Conservation (phyloP, 352 stramenopile genomes). For the Pythium rhizo-oryzae region DNA sequence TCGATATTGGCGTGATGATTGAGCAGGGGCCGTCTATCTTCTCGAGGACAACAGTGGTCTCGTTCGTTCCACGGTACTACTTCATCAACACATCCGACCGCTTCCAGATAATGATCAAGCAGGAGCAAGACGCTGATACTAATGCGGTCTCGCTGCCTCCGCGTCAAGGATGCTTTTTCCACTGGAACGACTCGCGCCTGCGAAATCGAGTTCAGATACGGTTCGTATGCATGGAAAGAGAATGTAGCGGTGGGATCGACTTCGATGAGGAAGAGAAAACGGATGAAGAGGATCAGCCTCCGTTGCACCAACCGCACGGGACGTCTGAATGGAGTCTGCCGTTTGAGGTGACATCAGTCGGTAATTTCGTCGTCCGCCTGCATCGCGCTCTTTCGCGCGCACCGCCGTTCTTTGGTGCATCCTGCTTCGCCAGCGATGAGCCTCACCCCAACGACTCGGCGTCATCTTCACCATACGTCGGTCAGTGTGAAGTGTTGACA, state of each 20-base stretch:
- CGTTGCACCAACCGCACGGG: slow-evolving; percentile 13
- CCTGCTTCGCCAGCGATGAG: slow-evolving; percentile 32
- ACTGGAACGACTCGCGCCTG: slow-evolving; percentile 73
- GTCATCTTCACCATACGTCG: slow-evolving; percentile 22
- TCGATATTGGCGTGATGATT: slow-evolving; percentile 86
- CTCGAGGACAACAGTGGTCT: slow-evolving; percentile 75
- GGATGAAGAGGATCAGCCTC: slow-evolving; percentile 1
- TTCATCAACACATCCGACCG: slow-evolving; percentile 74
- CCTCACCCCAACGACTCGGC: slow-evolving; percentile 23
- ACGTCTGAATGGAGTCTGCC: slow-evolving; percentile 75
- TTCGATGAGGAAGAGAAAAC: slow-evolving; percentile 17
- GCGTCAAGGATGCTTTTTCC: slow-evolving; percentile 73
- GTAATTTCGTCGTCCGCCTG: slow-evolving; percentile 79
- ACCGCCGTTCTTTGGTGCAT: slow-evolving; percentile 28
- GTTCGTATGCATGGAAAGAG: slow-evolving; percentile 44
- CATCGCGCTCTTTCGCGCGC: slow-evolving; percentile 54
- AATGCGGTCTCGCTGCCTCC: slow-evolving; percentile 47
- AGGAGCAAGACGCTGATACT: slow-evolving; percentile 48
- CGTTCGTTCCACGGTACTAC: slow-evolving; percentile 80
- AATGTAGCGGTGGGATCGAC: slow-evolving; percentile 8
- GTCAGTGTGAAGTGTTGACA: slow-evolving; percentile 18
- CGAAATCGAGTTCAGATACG: slow-evolving; percentile 71
- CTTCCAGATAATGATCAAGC: slow-evolving; percentile 69
- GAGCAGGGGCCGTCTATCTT: slow-evolving; percentile 81
- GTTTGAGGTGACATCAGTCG: slow-evolving; percentile 79